These are phyloP conservation scores for Chalciporus piperatus DNA, from an alignment of 768 basidiomycete species.

Conservation along the genomic window DNA sequence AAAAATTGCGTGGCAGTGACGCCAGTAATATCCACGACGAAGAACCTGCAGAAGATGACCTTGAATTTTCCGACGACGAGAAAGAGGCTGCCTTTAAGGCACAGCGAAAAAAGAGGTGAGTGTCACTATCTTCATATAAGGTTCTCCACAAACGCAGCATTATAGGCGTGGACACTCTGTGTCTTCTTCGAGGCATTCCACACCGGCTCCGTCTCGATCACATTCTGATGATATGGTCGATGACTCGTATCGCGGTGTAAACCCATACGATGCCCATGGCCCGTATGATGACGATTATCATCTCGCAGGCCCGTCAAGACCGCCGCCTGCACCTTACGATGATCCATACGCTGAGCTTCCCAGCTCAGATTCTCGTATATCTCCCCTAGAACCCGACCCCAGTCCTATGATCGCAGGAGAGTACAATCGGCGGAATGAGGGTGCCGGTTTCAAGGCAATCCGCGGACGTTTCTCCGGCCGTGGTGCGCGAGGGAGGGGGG, in stretches of 20 bases:
- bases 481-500: slow-evolving; percentile 25
- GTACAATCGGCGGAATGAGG: slow-evolving; percentile 24
- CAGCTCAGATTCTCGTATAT: slow-evolving; percentile 20
- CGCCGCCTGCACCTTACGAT: slow-evolving; percentile 71
- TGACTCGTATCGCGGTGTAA: slow-evolving; percentile 44
- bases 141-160: slow-evolving; percentile 2
- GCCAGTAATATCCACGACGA: slow-evolving; percentile 95
- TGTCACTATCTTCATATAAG: slow-evolving; percentile 5
- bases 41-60: slow-evolving; percentile 84
- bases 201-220: slow-evolving; percentile 52
- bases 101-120: slow-evolving; percentile 58
- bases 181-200: slow-evolving; percentile 52
- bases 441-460: not conserved
- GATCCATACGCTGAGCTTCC: slow-evolving; percentile 68
- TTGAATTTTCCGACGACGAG: slow-evolving; percentile 96
- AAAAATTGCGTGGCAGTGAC: slow-evolving; percentile 79
- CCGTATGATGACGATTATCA: slow-evolving; percentile 66
- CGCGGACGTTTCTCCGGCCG: slow-evolving; percentile 27
- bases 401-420: slow-evolving; percentile 14
- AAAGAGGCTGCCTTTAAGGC: slow-evolving; percentile 73
- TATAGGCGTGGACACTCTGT: slow-evolving; percentile 53
- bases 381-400: not conserved
- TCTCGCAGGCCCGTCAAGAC: slow-evolving; percentile 53
- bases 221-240: slow-evolving; percentile 54
- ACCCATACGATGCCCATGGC: slow-evolving; percentile 64